Evolutionary conservation across 2,329 filamentous ascomycete genomes (phyloP).

Genomic region (Orbilia ellipsospora): DNA sequence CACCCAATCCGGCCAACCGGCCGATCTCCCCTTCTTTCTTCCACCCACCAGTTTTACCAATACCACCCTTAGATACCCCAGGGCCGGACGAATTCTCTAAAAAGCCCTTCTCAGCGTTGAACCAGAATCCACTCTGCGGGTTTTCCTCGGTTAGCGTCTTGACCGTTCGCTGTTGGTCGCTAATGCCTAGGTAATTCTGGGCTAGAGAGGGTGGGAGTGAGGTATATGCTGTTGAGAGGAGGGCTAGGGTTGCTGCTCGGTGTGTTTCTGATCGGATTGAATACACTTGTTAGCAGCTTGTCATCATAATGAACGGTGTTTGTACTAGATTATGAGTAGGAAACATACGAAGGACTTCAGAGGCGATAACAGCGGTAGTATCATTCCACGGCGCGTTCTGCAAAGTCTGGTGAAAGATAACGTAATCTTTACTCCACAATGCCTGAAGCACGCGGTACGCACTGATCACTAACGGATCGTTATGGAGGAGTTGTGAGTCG

Average conservation of each 20-base stretch:
- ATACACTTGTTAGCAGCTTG: not conserved
- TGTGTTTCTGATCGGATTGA: constrained; percentile 53
- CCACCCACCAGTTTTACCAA: constrained; percentile 62
- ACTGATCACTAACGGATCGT: constrained; percentile 55
- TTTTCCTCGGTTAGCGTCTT: constrained; percentile 56
- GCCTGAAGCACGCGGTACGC: constrained; percentile 57
- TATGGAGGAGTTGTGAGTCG: constrained; percentile 53
- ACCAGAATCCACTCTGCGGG: constrained; percentile 61
- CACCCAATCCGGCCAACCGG: constrained; percentile 57
- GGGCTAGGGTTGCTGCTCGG: constrained; percentile 56
- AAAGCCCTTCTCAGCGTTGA: constrained; percentile 52
- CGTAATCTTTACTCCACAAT: constrained; percentile 58
- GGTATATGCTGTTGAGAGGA: constrained; percentile 58
- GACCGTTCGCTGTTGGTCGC: constrained; percentile 45
- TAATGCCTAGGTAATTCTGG: constrained; percentile 57
- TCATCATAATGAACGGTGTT: not conserved
- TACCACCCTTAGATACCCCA: constrained; percentile 64
- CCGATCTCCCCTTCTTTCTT: constrained; percentile 63
- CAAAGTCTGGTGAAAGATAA: constrained; percentile 56
- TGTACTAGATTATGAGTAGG: not conserved
- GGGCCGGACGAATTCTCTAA: constrained; percentile 64
- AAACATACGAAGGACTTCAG: constrained; percentile 51
- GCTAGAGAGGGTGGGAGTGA: constrained; percentile 57
- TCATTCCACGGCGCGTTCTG: constrained; percentile 56
- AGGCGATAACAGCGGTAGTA: constrained; percentile 50